Evolutionary conservation across 2,329 filamentous ascomycete species (phyloP), one percentile per base, ranked within the genome.

Genomic region (Leptographium procerum): DNA sequence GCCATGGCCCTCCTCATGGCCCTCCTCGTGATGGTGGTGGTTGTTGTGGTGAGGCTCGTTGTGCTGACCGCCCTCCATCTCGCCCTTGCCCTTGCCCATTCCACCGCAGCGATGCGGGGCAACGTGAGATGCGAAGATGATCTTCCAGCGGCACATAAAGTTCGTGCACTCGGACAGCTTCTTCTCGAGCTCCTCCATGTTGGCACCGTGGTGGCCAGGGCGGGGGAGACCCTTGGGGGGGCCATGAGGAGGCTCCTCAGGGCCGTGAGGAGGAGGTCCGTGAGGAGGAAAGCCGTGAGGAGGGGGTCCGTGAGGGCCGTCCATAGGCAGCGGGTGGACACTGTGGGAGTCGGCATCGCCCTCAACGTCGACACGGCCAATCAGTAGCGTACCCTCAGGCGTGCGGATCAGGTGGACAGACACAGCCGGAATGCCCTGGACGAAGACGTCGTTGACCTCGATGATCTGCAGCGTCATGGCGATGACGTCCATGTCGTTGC

Each of bases 401-500:
- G 79, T 81, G 73, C 84, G 80, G 68, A 89, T 74, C 22, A 89
- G 72, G 64, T 79, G 80, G 52, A 88, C 73, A 52, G 80, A 77
- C 59, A 89, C 75, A 31, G 72, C 72, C 43, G 80, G 77, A 28
- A 85, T 73, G 28, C 71, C 75, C 51, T 80, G 71, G 57, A 86
- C 69, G 60, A 83, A 82, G 50, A 74, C 71, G 57, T 76, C 70
- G 59, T 80, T 81, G 29, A 87, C 78, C 67, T 84, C 78, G 60
- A 84, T 76, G 61, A 88, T 77, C 62, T 82, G 75, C 43, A 87
- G 70, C 61, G 80, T 75, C 59, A 87, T 66, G 43, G 73, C 69
- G 56, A 85, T 68, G 3, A 85, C 68, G 59, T 79, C 74, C 50
- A 84, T 68, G 57, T 74, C 70, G 61, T 78, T 77, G 11, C 79